These are phyloP conservation scores for Chaetomium fimeti DNA, from an alignment of 495 filamentous ascomycete species.

Conservation along the genomic window DNA sequence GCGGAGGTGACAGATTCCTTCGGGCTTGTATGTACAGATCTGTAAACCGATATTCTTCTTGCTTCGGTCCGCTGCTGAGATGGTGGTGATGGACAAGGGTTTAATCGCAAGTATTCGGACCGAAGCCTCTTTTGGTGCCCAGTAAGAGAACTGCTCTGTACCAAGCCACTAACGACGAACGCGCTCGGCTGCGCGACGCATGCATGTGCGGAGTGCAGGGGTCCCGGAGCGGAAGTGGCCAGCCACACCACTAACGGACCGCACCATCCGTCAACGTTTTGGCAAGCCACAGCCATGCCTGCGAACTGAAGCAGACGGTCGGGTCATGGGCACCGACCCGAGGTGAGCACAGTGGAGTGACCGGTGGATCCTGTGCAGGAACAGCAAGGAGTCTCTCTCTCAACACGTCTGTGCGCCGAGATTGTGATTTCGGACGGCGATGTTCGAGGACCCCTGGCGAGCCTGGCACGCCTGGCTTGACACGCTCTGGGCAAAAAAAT, in stretches of 20 bases:
- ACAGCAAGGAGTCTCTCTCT: not conserved
- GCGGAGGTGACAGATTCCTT: no score
- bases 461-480: no score
- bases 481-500: no score
- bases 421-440: not conserved
- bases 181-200: conserved; percentile 16
- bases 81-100: conserved; percentile 14
- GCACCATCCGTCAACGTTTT: not conserved
- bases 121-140: conserved; percentile 25
- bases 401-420: not conserved
- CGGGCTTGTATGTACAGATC: no score
- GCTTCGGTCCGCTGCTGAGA: not conserved
- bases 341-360: not conserved
- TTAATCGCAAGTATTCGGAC: conserved; percentile 35
- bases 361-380: not conserved
- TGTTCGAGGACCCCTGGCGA: conserved; percentile 6
- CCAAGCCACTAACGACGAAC: conserved; percentile 19
- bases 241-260: conserved; percentile 10
- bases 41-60: not conserved
- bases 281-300: not conserved
- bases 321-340: not conserved
- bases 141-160: conserved; percentile 8
- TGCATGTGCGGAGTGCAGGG: conserved; percentile 24
- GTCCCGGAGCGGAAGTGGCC: not conserved
- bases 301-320: not conserved